Evolutionary conservation across 2,329 filamentous ascomycete genomes (phyloP), one percentile per base, ranked within the genome.

Genomic region (Penicillium aurantiogriseum): DNA sequence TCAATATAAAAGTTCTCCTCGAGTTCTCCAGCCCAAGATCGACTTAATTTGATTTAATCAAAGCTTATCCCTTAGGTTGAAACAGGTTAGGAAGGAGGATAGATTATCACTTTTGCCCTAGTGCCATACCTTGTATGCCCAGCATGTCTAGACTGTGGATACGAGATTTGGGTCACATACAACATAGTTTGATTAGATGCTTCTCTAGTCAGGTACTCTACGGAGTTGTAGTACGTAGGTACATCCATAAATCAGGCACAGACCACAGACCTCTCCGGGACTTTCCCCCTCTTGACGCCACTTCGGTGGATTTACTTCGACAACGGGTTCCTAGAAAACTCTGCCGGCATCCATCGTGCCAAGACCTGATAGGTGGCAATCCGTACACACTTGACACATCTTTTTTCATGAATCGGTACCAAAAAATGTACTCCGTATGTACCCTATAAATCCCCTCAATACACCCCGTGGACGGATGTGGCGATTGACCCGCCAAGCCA

Each of bases 341-440:
- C 53, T 38, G 23, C 39, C 44, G 52, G 45, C 36, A 55, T n/a
- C 38, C 38, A 29, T 38, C 47, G n/a, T 36, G 53, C 53, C 53
- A 44, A 56, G 53, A 15, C 6, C 4, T 29, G 21, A 17, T 10
- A n/a, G n/a, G 53, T 38, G 53, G 39, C 31, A 19, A 39, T 45
- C 21, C 3, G 5, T 23, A 23, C 29, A 46, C 29, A 5, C 13
- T 23, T n/a, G 19, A 47, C 19, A 36, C 38, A 23, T 44, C 3
- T 31, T 44, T 35, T 21, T 35, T n/a, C 25, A 54, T 49, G 43
- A 27, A 42, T 51, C 23, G 35, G 17, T 55, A 21, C 38, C 23
- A 23, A 31, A n/a, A 43, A 23, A 36, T 21, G 40, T 21, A 21
- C 21, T 21, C 21, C 21, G 21, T 9, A 19, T 23, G 31, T 31